Evolutionary conservation across 257 asterid species (phyloP).

Genomic region (Nicotiana knightiana): DNA sequence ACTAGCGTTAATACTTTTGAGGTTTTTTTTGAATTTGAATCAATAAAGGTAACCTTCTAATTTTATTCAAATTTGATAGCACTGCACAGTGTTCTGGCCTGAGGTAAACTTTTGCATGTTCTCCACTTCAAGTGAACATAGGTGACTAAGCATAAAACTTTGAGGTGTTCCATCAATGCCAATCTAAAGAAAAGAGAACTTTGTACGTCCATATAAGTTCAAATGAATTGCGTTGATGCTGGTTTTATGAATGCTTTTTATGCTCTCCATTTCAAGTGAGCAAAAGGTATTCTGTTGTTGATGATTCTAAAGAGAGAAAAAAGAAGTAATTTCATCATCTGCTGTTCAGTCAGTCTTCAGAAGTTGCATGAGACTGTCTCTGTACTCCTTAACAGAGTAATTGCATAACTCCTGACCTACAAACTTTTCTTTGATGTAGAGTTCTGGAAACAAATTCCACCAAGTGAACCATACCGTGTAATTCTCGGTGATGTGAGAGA

Average conservation of each 20-base stretch:
- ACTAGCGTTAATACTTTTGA: background rate
- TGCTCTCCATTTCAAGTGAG: background rate
- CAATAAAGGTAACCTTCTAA: background rate
- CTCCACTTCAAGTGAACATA: background rate
- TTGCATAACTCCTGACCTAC: background rate
- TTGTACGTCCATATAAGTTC: background rate
- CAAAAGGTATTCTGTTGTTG: background rate
- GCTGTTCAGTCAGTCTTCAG: background rate
- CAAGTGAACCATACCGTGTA: constrained; percentile 46
- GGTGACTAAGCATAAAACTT: background rate
- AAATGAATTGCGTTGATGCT: background rate
- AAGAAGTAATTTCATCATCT: background rate
- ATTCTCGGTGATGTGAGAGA: constrained; percentile 45
- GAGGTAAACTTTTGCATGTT: background rate
- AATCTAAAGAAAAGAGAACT: background rate
- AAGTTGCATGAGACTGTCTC: background rate
- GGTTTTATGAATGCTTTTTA: background rate
- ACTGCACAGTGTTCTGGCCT: background rate
- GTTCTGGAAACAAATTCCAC: constrained; percentile 44
- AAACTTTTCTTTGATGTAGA: constrained; percentile 20
- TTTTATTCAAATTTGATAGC: background rate
- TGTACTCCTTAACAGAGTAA: background rate
- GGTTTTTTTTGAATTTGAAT: too few relatives aligned
- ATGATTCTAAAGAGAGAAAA: background rate
- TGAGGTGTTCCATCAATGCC: background rate